Evolutionary conservation across 441 rosid species (phyloP), one percentile per base, ranked within the genome.

Genomic region (Capsella rubella): DNA sequence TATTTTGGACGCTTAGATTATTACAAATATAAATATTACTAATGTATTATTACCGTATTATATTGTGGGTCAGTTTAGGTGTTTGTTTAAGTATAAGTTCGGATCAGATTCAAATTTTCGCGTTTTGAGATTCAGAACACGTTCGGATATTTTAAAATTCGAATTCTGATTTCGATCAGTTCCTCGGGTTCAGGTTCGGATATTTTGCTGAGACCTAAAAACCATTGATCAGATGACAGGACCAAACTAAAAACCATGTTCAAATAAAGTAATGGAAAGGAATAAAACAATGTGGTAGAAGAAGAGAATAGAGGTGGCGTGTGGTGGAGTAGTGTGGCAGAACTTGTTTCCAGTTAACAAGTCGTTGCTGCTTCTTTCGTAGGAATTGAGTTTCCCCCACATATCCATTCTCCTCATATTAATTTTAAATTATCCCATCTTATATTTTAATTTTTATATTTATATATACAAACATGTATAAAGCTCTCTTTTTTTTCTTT

Each of bases 351-450:
- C 50, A 75, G 73, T 75, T 75, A 16, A 39, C 49, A 67, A 60
- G 74, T 75, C 69, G 74, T 75, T 60, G 78, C 34, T 52, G 63
- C 69, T 43, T 67, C 50, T 75, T 75, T 67, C 67, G 77, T 64
- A 66, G 60, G 13, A 57, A 56, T 32, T 32, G 15, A 49, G 57
- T 29, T 37, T 58, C 31, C 49, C 18, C 18, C 65, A 46, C 65
- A 64, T 55, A 64, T 55, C 51, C 42, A 73, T 12, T 47, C 56
- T n/a, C 37, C 14, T 52, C 21, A 15, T 46, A 46, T 37, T 29
- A 39, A 18, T 32, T 65, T 51, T 32, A 11, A 16, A 34, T 51
- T 35, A 4, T 35, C 15, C 3, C 56, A 29, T 21, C 25, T 21
- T 32, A 5, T 50, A 11, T 50, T 32, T 14, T 45, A 15, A 5